Base-by-base conservation (phyloP, 2,329 filamentous ascomycete species). In the Apiospora aurea region DNA sequence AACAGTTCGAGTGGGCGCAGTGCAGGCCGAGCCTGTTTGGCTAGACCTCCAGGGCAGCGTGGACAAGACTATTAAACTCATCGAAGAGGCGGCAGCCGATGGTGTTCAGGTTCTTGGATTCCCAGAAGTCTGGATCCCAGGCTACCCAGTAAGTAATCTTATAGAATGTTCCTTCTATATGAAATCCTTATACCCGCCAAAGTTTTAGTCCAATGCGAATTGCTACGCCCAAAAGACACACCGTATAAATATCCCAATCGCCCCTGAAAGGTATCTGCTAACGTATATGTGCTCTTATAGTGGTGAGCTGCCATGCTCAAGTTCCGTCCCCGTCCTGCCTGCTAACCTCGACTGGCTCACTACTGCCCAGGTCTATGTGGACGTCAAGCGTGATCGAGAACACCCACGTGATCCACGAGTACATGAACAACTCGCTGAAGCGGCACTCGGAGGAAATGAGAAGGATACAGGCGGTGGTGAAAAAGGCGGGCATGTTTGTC, bases 21-120 rank as follows among this genome's bases (percentile, higher is more conserved):
- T 87, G 0, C 89, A 92, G 76, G 85, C 86, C 7, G 90, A 91
- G 78, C 88, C 89, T 0, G 84, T 82, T 1, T 92, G 89, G 89
- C 82, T 92, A 10, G 87, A 92, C 75, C 83, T 92, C 2, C 80
- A 85, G 10, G 86, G 78, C 0, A 83, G 85, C 1, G 86, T 91
- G 1, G 77, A 83, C 1, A 92, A 92, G 77, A 90, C 89, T 10
- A 87, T 87, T 75, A 76, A 80, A 0, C 82, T 91, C 69, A 91
- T 92, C 74, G 79, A 83, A 49, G 85, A 89, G 75, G 90, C 90
- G 0, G 86, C 86, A 0, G 74, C 79, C 6, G 85, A 87, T 61
- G 87, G 86, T 0, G 88, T 88, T 1, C 83, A 89, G 72, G 80
- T 72, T n/a, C 76, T 92, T 4, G 83, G 85, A 0, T 89, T 89